Percentiles rank a stretch among this genome's conserved stretches.
phyloP scores from a whole-genome alignment of 1,284 basidiomycete species.

The Microstroma glucosiphilum region DNA sequence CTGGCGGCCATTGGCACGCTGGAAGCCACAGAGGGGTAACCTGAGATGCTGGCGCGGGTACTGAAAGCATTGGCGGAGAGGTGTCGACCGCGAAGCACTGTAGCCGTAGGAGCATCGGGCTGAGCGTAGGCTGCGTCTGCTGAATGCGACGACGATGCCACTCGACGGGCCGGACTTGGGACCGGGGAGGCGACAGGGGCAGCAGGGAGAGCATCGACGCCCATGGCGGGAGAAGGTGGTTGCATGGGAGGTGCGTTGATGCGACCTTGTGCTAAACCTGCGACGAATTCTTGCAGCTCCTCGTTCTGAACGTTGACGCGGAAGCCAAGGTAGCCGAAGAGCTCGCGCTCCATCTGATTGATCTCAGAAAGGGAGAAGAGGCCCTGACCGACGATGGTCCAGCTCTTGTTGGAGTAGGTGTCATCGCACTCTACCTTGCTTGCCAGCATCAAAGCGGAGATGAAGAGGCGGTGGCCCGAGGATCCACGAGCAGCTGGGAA shows the following conservation, averaged over 20 bases:
- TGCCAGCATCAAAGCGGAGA: constrained; percentile 50
- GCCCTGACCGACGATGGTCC: constrained; percentile 50
- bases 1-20: constrained; percentile 28
- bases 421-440: constrained; percentile 50
- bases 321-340: constrained; percentile 49
- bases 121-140: constrained; percentile 16
- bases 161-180: constrained; percentile 23
- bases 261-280: constrained; percentile 30
- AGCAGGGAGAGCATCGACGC: not conserved
- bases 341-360: constrained; percentile 51
- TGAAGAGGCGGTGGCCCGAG: constrained; percentile 50
- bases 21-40: constrained; percentile 20
- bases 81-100: not conserved
- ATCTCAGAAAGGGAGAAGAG: constrained; percentile 48
- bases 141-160: constrained; percentile 23
- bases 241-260: constrained; percentile 16
- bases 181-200: constrained; percentile 16
- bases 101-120: constrained; percentile 9
- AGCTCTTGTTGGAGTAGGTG: constrained; percentile 50
- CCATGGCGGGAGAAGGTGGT: constrained; percentile 12
- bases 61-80: constrained; percentile 19
- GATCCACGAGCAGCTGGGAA: constrained; percentile 49
- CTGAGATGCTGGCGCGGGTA: constrained; percentile 29
- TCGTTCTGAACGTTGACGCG: constrained; percentile 43
- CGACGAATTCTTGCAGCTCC: constrained; percentile 38